Evolutionary conservation across 2,329 filamentous ascomycete genomes (phyloP), one percentile per base, ranked within the genome.

Genomic region (Pestalotiopsis sp.): DNA sequence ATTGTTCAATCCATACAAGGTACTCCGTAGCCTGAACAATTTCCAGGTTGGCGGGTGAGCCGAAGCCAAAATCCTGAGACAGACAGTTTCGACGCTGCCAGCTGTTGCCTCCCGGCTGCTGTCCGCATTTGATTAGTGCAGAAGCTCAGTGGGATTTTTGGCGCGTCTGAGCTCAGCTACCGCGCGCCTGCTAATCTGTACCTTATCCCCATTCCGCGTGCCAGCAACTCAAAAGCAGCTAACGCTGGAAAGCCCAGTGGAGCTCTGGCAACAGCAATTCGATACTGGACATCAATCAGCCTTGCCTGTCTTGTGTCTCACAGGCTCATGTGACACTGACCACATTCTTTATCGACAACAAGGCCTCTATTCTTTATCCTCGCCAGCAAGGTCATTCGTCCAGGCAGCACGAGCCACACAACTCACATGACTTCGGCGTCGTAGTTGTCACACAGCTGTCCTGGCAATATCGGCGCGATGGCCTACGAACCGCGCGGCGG

Each of bases 401-500:
- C 12, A 36, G 25, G 31, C 63, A 12, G 14, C 31, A 9, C 27
- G 14, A 65, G 27, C 31, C 49, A 38, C 41, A 41, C 27, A 38
- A 36, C 45, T 36, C 63, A 57, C 49, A 65, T 65, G 63, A 65
- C 63, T 65, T 55, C 4, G 23, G 36, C 25, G 4, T 55, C 52
- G 31, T 31, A 36, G 45, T 52, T 9, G 45, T 52, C 45, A 52
- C 45, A 52, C 20, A 52, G 45, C 17, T 49, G n/a, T 55, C n/a
- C 31, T 39, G 25, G 49, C 63, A 52, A 65, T 60, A 66, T 66
- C 70, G 64, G 66, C 70, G 73, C 69, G 74, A 88, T 88, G 86
- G 83, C 86, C 74, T 87, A 86, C 76, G 85, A 87, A 81, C 82
- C 84, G 77, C 83, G 85, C 72, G 83, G 85, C 75, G 83, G 85